Percentiles rank a stretch among this genome's conserved stretches.
These are phyloP conservation scores for Cystofilobasidium ferigula DNA, from an alignment of 768 basidiomycete genomes.

Conservation along the genomic window DNA sequence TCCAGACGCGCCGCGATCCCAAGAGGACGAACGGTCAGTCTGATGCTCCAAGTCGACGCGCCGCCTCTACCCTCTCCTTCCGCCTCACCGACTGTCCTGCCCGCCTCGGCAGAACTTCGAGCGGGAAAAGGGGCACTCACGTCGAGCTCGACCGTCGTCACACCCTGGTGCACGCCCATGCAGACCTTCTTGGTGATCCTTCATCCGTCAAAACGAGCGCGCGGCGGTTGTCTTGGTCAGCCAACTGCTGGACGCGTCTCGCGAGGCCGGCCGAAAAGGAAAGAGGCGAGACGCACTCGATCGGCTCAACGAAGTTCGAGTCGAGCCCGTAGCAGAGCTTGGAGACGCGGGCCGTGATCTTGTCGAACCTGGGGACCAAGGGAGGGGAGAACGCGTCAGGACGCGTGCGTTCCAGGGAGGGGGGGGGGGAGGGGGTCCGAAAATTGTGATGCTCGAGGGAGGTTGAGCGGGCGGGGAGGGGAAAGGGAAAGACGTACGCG, in stretches of 20 bases:
- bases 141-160: slow-evolving; percentile 94
- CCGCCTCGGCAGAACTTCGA: neutral
- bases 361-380: slow-evolving; percentile 33
- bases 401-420: too few relatives aligned
- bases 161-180: slow-evolving; percentile 77
- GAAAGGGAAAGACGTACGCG: slow-evolving; percentile 25
- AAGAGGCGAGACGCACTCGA: slow-evolving; percentile 53
- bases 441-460: slow-evolving; percentile 2
- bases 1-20: neutral
- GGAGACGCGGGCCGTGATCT: slow-evolving; percentile 60
- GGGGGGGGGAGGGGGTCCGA: neutral
- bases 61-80: neutral
- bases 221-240: neutral
- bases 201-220: neutral
- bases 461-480: neutral
- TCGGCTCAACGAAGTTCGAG: slow-evolving; percentile 77
- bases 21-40: slow-evolving; percentile 2
- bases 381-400: slow-evolving; percentile 20
- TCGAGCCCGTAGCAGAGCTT: slow-evolving; percentile 90
- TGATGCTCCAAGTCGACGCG: neutral
- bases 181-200: slow-evolving; percentile 69
- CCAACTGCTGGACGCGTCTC: neutral
- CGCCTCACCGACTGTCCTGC: neutral
- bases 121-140: slow-evolving; percentile 44
- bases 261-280: neutral